Evolutionary conservation across 1,284 basidiomycete species (phyloP).

Genomic region (Pascua sp.): DNA sequence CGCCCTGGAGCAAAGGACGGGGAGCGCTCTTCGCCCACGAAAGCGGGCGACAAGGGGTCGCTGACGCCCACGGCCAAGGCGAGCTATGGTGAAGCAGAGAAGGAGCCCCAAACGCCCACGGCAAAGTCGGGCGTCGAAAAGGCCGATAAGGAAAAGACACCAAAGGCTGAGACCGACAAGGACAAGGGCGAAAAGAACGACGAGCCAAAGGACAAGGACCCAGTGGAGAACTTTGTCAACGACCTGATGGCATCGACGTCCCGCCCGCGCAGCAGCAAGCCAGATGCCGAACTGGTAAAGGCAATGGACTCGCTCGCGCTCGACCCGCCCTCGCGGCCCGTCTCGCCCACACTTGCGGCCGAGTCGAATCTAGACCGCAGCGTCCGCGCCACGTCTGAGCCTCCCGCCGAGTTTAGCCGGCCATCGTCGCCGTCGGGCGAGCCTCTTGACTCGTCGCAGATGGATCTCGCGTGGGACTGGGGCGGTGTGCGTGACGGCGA

Average conservation of each 20-base stretch:
- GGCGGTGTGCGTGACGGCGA: slow-evolving; percentile 27
- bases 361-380: too few relatives aligned
- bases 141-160: slow-evolving; percentile 11
- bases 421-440: slow-evolving; percentile 13
- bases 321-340: slow-evolving; percentile 1
- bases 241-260: slow-evolving; percentile 16
- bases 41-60: too few relatives aligned
- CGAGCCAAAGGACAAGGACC: slow-evolving; percentile 5
- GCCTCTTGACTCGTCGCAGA: slow-evolving; percentile 8
- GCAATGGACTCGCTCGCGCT: slow-evolving; percentile 14
- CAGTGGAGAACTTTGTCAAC: slow-evolving; percentile 12
- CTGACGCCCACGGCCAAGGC: too few relatives aligned
- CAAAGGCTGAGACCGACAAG: not conserved
- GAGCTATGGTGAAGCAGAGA: not conserved
- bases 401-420: slow-evolving; percentile 12
- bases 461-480: slow-evolving; percentile 49
- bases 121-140: not conserved
- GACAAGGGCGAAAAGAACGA: not conserved
- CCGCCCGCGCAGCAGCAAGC: not conserved
- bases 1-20: not conserved
- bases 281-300: slow-evolving; percentile 2
- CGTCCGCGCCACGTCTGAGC: slow-evolving; percentile 15
- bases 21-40: not conserved
- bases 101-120: not conserved
- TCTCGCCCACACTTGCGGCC: not conserved